These are phyloP conservation scores for Saccharomycopsis fibuligera DNA, from an alignment of 805 yeast species.

Conservation along the genomic window DNA sequence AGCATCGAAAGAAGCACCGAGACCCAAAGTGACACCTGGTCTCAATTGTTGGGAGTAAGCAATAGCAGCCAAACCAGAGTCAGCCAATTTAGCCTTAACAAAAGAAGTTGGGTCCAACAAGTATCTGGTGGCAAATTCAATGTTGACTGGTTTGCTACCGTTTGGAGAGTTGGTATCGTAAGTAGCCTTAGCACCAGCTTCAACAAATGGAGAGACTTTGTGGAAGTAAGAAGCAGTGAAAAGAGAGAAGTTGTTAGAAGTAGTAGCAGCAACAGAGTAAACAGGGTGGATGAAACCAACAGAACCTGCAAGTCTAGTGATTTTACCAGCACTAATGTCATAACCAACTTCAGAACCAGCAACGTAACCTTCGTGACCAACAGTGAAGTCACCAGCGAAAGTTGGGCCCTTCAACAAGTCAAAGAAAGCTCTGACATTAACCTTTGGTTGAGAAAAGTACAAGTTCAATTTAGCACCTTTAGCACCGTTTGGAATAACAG, in stretches of 20 bases:
- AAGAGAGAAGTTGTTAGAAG: constrained; percentile 79
- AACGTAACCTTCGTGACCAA: constrained; percentile 93
- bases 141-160: constrained; percentile 72
- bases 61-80: constrained; percentile 89
- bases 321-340: constrained; percentile 87
- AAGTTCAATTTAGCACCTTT: constrained; percentile 87
- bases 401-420: constrained; percentile 94
- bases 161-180: constrained; percentile 73
- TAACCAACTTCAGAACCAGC: constrained; percentile 97
- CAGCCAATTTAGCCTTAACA: constrained; percentile 95
- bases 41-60: constrained; percentile 91
- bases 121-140: constrained; percentile 96
- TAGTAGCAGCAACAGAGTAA: constrained; percentile 69
- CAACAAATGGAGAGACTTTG: constrained; percentile 83
- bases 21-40: constrained; percentile 94
- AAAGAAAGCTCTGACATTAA: constrained; percentile 90
- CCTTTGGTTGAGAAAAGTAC: constrained; percentile 86
- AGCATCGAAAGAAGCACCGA: constrained; percentile 96
- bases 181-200: constrained; percentile 97
- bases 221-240: constrained; percentile 97
- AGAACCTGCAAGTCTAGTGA: constrained; percentile 90
- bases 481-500: constrained; percentile 77
- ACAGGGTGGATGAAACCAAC: constrained; percentile 86
- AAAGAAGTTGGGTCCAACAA: constrained; percentile 79
- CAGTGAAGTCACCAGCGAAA: constrained; percentile 90